phyloP scores from a whole-genome alignment of 306 rosid genomes.

The Fragaria ananassa region DNA sequence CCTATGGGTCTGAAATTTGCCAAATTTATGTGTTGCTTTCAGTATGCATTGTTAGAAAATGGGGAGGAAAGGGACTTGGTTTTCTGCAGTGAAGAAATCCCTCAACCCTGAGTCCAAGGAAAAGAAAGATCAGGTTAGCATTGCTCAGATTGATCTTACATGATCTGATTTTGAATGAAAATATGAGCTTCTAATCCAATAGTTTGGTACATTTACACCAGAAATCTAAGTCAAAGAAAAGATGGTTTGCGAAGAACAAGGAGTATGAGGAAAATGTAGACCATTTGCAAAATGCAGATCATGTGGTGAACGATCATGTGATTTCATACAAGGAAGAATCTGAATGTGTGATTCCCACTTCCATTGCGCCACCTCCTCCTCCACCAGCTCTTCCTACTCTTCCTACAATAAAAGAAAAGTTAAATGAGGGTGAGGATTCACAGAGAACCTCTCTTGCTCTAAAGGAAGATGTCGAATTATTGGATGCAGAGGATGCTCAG shows the following conservation, averaged over 20 bases:
- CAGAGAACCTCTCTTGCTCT: constrained; percentile 27
- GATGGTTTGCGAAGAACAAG: constrained; percentile 56
- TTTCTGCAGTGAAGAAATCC: constrained; percentile 76
- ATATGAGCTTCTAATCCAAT: constrained; percentile 17
- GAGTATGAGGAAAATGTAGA: background rate
- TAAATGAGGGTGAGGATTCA: background rate
- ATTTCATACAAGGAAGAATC: constrained; percentile 22
- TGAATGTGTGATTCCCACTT: constrained; percentile 28
- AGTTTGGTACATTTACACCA: constrained; percentile 13
- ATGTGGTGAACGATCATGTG: background rate
- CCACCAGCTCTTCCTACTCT: background rate
- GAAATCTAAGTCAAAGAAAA: constrained; percentile 60
- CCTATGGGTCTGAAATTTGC: constrained; percentile 9
- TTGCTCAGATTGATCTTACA: background rate
- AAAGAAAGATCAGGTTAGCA: constrained; percentile 70
- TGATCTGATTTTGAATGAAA: background rate
- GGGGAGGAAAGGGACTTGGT: constrained; percentile 94
- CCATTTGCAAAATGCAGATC: background rate
- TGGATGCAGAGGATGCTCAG: constrained; percentile 48
- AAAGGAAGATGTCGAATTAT: constrained; percentile 28
- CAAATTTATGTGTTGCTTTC: constrained; percentile 11
- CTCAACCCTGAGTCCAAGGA: constrained; percentile 51
- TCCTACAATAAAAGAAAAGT: background rate
- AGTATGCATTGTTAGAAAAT: constrained; percentile 46
- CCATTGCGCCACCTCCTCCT: constrained; percentile 17